These are phyloP conservation scores for Exophiala calicioides DNA, from an alignment of 2,329 filamentous ascomycete genomes.

Conservation along the genomic window DNA sequence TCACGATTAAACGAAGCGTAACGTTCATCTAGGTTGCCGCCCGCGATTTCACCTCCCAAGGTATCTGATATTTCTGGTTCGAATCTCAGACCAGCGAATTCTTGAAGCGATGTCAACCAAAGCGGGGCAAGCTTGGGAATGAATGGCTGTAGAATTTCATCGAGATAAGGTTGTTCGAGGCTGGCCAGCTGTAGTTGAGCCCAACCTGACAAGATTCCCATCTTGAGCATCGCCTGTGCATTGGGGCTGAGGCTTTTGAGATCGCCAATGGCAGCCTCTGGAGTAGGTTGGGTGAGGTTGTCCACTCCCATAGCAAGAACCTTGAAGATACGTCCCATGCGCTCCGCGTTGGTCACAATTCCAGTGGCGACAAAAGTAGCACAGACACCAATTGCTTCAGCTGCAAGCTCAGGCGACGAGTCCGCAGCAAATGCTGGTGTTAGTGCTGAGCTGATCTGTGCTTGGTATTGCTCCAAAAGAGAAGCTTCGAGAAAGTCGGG, in stretches of 20 bases:
- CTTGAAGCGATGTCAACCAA: slow-evolving; percentile 89
- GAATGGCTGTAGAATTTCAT: slow-evolving; percentile 85
- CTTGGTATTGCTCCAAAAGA: slow-evolving; percentile 95
- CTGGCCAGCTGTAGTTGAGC: slow-evolving; percentile 95
- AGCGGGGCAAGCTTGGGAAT: slow-evolving; percentile 86
- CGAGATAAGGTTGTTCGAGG: slow-evolving; percentile 83
- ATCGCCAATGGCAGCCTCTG: slow-evolving; percentile 68
- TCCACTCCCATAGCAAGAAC: slow-evolving; percentile 87
- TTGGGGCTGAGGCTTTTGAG: slow-evolving; percentile 91
- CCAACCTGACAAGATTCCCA: slow-evolving; percentile 96
- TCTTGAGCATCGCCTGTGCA: slow-evolving; percentile 97
- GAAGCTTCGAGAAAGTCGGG: slow-evolving; percentile 98
- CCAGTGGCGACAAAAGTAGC: slow-evolving; percentile 97
- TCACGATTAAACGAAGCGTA: slow-evolving; percentile 94
- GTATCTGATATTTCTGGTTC: slow-evolving; percentile 97
- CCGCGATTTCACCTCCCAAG: slow-evolving; percentile 75
- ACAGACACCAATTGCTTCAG: slow-evolving; percentile 94
- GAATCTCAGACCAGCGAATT: slow-evolving; percentile 89
- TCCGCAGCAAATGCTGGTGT: slow-evolving; percentile 95
- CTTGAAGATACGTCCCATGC: slow-evolving; percentile 98
- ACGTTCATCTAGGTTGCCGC: slow-evolving; percentile 85
- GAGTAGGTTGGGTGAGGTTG: slow-evolving; percentile 61
- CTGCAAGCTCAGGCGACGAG: slow-evolving; percentile 91
- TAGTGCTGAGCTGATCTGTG: slow-evolving; percentile 93
- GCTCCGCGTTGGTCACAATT: slow-evolving; percentile 93